Evolutionary conservation across 257 asterid species (phyloP), one percentile per base, ranked within the genome.

Genomic region (Linderniella brevidens): DNA sequence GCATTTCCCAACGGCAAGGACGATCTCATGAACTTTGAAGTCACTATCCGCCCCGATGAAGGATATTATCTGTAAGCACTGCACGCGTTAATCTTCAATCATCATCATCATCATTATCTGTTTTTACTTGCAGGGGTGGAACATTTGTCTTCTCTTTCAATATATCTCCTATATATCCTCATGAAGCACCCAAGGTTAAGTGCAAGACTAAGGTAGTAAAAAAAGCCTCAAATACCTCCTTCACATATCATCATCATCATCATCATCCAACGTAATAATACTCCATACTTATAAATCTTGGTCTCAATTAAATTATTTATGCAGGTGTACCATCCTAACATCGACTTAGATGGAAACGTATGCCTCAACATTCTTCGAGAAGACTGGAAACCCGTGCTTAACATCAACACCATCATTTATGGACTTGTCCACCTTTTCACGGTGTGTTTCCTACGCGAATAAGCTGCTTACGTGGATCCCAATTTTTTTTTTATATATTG

Each of bases 151-250:
- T 90, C 69, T 78, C 98, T 37, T 90, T 90, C 77, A 83, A 77
- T 53, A 84, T 90, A 58, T 69, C 98, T 68, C 79, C 94, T 16
- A 71, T 85, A 57, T 90, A 90, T 61, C 98, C 98, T 48, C 98
- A 90, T n/a, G 96, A 84, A 54, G 94, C 98, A 47, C 98, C 98
- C 10, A 90, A 90, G 69, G 94, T 90, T 51, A 90, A 90, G 76
- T 88, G 95, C 93, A 84, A 76, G 94, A 88, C 98, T 9, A 88
- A 80, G 98, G 98, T 88, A 66, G 44, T 45, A 41, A 48, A 25
- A 36, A 25, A 25, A 6, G 6, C 3, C 3, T 25, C 32, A 25
- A 15, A 37, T 52, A 50, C 12, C 40, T 51, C 19, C 8, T 8
- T 13, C 37, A 38, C 46, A 25, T 41, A 12, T 37, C 29, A 20